Evolutionary conservation across 352 stramenopile genomes (phyloP).

Genomic region (Globisporangium perplexum): DNA sequence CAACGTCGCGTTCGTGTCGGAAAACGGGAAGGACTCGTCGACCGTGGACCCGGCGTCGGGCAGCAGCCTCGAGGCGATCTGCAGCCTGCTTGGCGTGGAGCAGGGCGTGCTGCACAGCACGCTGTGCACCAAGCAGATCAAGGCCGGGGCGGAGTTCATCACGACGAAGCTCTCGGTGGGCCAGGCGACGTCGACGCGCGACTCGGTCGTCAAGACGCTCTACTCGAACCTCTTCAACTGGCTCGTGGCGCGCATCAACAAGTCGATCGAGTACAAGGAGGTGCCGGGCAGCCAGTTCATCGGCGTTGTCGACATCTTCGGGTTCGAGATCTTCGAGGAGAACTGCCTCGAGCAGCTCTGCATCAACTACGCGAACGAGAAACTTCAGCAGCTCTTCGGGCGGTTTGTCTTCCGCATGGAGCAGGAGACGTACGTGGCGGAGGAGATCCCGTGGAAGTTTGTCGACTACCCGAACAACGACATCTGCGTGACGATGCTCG

Average conservation of each 20-base stretch:
- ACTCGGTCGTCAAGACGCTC: slow-evolving; percentile 84
- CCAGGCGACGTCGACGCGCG: slow-evolving; percentile 69
- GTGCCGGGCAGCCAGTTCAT: slow-evolving; percentile 55
- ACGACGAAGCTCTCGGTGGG: slow-evolving; percentile 56
- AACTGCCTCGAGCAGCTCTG: slow-evolving; percentile 91
- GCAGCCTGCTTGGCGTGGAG: slow-evolving; percentile 64
- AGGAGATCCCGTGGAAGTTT: slow-evolving; percentile 85
- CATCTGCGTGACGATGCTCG: slow-evolving; percentile 66
- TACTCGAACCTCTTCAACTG: slow-evolving; percentile 92
- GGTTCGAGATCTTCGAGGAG: slow-evolving; percentile 87
- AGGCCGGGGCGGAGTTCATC: slow-evolving; percentile 71
- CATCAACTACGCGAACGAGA: slow-evolving; percentile 89
- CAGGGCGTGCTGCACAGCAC: slow-evolving; percentile 42
- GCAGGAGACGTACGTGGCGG: slow-evolving; percentile 75
- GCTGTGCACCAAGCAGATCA: slow-evolving; percentile 75
- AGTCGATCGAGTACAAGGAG: slow-evolving; percentile 83
- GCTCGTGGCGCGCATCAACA: slow-evolving; percentile 93
- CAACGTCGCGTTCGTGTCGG: slow-evolving; percentile 72
- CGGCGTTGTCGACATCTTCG: slow-evolving; percentile 88
- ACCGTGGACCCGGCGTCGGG: slow-evolving; percentile 29
- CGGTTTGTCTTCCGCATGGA: slow-evolving; percentile 84
- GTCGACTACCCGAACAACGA: slow-evolving; percentile 88
- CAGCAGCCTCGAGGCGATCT: slow-evolving; percentile 58
- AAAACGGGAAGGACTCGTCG: slow-evolving; percentile 65
- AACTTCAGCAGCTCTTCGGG: slow-evolving; percentile 81